Percentiles rank a stretch among this genome's conserved stretches.
phyloP scores from a whole-genome alignment of 176 grass and related monocot species.

The Eremochloa ophiuroides region DNA sequence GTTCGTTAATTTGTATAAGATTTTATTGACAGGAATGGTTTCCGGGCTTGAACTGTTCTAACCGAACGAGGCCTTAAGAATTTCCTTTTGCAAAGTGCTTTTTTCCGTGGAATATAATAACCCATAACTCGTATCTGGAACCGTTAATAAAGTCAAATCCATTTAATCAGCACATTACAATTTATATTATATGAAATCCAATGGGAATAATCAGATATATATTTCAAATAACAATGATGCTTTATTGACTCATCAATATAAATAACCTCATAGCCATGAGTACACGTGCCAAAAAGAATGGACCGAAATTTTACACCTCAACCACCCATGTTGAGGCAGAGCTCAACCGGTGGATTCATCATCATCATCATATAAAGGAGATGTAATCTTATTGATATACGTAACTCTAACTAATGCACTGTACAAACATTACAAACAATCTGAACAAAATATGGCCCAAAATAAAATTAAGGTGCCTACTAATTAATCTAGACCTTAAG shows the following conservation, averaged over 20 bases:
- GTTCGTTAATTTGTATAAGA: no score
- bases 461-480: not conserved
- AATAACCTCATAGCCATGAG: not conserved
- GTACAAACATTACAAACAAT: not conserved
- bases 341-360: not conserved
- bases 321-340: not conserved
- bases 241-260: not conserved
- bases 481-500: constrained; percentile 49
- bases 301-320: not conserved
- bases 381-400: not conserved
- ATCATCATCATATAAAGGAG: not conserved
- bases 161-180: not conserved
- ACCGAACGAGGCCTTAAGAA: no score
- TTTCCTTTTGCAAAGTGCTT: not conserved
- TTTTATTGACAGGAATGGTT: no score
- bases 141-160: not conserved
- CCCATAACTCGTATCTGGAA: not conserved
- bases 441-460: not conserved
- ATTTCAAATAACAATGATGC: not conserved
- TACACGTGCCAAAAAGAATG: not conserved
- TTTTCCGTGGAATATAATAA: not conserved
- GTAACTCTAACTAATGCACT: not conserved
- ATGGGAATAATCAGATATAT: not conserved
- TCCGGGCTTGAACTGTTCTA: no score
- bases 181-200: not conserved